A percentile compares a stretch with the other conserved stretches of the same genome.
phyloP scores from a whole-genome alignment of 441 rosid genomes.

The Biscutella auriculata region DNA sequence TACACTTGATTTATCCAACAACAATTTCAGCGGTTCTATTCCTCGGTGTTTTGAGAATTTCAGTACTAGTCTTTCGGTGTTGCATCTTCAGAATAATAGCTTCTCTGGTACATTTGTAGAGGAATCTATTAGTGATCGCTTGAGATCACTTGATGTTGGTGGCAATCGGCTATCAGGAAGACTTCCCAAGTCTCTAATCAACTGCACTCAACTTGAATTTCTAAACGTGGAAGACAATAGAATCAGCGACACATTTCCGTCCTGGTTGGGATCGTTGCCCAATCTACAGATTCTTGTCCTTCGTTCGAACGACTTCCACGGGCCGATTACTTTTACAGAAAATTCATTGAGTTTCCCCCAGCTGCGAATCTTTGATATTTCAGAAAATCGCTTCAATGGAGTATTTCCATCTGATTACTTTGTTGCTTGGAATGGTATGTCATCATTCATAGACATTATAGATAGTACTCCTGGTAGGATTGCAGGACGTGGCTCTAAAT shows the following conservation, averaged over 20 bases:
- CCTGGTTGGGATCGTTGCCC: conserved; percentile 12
- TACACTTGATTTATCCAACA: conserved; percentile 5
- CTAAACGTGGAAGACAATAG: conserved; percentile 17
- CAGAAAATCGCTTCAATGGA: background rate
- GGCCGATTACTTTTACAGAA: background rate
- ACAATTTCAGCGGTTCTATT: conserved; percentile 11
- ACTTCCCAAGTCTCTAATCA: background rate
- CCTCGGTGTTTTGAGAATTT: background rate
- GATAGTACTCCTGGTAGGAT: background rate
- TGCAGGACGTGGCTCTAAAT: background rate
- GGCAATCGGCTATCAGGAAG: background rate
- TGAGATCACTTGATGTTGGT: conserved; percentile 12
- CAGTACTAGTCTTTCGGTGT: background rate
- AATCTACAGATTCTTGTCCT: conserved; percentile 13
- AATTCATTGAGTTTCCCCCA: background rate
- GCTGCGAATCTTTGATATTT: conserved; percentile 16
- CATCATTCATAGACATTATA: background rate
- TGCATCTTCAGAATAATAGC: conserved; percentile 3
- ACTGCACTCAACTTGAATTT: background rate
- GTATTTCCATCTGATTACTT: conserved; percentile 13
- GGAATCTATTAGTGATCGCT: background rate
- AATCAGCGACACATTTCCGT: background rate
- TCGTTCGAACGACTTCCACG: conserved; percentile 12
- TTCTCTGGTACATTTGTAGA: background rate
- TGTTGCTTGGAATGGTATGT: conserved; percentile 14